Base-by-base conservation (phyloP, 805 yeast species). In the Myxozyma neotropica region DNA sequence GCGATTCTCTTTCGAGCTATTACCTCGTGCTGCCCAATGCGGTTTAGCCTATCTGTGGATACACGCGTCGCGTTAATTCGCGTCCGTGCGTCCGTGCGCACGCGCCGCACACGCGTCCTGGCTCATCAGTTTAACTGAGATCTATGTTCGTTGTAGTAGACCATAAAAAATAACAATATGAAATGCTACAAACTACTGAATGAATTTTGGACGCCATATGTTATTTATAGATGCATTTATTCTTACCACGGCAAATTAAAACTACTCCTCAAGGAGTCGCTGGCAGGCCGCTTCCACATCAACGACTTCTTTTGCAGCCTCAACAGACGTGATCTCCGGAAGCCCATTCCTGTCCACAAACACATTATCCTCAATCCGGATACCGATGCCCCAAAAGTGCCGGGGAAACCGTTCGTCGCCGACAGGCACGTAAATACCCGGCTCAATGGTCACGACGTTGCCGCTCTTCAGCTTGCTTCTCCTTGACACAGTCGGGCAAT, bases 381-480 rank as follows among this genome's bases (percentile, higher is more conserved):
- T 88, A 1, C 98, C 99, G 52, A 94, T 86, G 31, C 92, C 92
- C 69, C 89, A 86, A 76, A 83, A 93, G 67, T 83, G 83, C 62
- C 81, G 78, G 23, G 99, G 98, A 80, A 86, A 93, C 58, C 77
- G 78, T 26, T 70, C 66, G 55, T 81, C 84, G 66, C 78, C 78
- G 65, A 81, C 78, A 0, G 99, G 98, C 44, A 95, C 82, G 71
- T 94, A 94, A 29, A 94, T 80, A 27, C 99, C 99, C 0, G 99
- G 99, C 72, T 95, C 99, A 24, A 95, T 84, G 1, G 99, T 94
- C 49, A 94, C 78, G 3, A 93, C 97, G 71, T 90, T 95, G 23
- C 92, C 92, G 21, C 78, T 76, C 47, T 74, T 74, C 48, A 94
- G 71, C 33, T 75, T 75, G 23, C 79, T 78, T 56, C 76, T 77